Conservation (phyloP, 2,329 filamentous ascomycete genomes). For the Aspergillus alliaceus region DNA sequence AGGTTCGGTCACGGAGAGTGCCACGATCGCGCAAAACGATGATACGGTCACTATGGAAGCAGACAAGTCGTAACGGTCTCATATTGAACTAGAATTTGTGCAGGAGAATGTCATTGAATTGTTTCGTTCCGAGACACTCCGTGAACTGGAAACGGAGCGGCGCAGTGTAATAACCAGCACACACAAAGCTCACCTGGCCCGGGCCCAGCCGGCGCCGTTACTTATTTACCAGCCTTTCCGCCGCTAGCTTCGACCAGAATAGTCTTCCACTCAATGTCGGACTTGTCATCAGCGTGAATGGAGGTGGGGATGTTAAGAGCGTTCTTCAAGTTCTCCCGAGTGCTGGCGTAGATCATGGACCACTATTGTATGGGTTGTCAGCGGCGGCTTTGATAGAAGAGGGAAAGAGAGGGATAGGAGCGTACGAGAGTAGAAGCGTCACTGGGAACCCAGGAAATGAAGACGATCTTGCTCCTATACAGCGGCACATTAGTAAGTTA, state of each 20-base stretch:
- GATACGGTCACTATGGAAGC: constrained; percentile 22
- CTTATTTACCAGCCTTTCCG: constrained; percentile 41
- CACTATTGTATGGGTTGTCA: constrained; percentile 30
- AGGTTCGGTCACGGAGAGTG: constrained; percentile 16
- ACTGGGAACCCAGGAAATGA: constrained; percentile 50
- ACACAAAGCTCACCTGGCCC: constrained; percentile 28
- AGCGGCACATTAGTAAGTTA: constrained; percentile 18
- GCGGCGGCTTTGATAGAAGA: background rate
- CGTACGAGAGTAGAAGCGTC: constrained; percentile 43
- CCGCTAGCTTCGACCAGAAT: constrained; percentile 41
- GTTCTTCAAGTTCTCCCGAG: constrained; percentile 50
- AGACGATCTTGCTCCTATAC: constrained; percentile 51
- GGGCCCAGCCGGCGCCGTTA: constrained; percentile 36
- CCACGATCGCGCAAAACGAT: constrained; percentile 19
- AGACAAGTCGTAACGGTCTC: constrained; percentile 38
- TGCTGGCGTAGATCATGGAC: constrained; percentile 54
- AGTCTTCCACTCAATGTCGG: constrained; percentile 44
- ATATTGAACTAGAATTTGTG: constrained; percentile 38
- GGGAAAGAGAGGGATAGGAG: background rate
- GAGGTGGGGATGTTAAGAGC: constrained; percentile 45
- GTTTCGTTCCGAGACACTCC: constrained; percentile 26
- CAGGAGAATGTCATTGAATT: constrained; percentile 29
- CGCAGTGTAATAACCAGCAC: constrained; percentile 18
- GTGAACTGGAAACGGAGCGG: constrained; percentile 13
- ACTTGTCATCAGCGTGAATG: constrained; percentile 44